Evolutionary conservation across 208 protist species (phyloP).

Genomic region (Trypanosoma mega): DNA sequence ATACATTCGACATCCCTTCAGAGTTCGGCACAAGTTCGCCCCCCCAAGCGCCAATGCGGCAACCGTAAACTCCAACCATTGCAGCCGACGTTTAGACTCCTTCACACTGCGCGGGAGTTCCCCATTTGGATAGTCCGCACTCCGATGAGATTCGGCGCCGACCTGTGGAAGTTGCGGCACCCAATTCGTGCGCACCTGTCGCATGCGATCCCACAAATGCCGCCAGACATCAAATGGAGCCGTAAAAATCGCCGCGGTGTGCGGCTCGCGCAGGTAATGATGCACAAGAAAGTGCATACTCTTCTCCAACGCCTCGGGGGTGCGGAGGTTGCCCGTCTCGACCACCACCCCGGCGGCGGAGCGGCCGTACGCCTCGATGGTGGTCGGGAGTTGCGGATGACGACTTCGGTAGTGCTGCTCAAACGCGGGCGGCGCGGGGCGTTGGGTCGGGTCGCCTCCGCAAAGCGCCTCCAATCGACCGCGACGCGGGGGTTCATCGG

Average conservation of each 20-base stretch:
- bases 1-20: constrained; percentile 53
- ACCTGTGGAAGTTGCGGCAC: constrained; percentile 51
- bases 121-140: constrained; percentile 18
- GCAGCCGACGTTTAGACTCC: constrained; percentile 47
- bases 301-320: constrained; percentile 73
- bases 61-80: constrained; percentile 83
- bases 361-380: constrained; percentile 69
- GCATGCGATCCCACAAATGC: constrained; percentile 83
- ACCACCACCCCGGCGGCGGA: constrained; percentile 62
- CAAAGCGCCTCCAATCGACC: constrained; percentile 54
- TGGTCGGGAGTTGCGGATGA: constrained; percentile 11
- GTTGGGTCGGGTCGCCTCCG: constrained; percentile 47
- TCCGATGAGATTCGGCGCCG: constrained; percentile 19
- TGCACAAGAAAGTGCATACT: constrained; percentile 86
- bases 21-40: constrained; percentile 64
- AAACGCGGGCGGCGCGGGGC: constrained; percentile 38
- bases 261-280: constrained; percentile 72
- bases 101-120: constrained; percentile 31
- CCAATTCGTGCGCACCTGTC: constrained; percentile 80
- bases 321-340: constrained; percentile 47
- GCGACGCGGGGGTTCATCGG: constrained; percentile 31
- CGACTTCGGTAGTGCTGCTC: constrained; percentile 29
- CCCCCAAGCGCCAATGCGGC: constrained; percentile 67
- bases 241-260: constrained; percentile 55
- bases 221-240: constrained; percentile 73